Base-by-base conservation (phyloP, 768 basidiomycete species). In the Gymnopilus dilepis region DNA sequence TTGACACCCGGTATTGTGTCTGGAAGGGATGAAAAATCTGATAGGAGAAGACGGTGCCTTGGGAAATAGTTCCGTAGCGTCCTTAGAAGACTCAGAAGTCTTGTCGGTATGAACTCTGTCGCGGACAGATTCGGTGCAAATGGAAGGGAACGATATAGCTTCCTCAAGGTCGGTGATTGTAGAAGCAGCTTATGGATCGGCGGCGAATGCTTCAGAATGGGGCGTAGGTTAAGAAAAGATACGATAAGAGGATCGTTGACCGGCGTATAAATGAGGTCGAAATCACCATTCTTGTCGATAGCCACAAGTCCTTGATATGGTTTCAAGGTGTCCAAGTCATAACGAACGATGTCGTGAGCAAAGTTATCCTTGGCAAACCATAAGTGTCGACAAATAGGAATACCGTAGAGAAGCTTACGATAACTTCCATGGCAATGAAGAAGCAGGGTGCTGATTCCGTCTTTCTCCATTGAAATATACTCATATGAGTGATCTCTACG, bases 41-140 rank as follows among this genome's bases (percentile, higher is more conserved):
- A 91, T 50, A 99, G 84, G 50, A 99, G 85, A 30, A 99, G 84
- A n/a, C 95, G 89, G 75, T 99, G 97, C 4, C 89, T 86, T 6
- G 97, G 97, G 72, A 99, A 96, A 70, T 91, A 80, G 33, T 80
- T 82, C 57, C 95, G 86, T 9, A 99, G 84, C 6, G 89, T 86
- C 70, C 89, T 87, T 22, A 99, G 80, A 67, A 99, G 89, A 66
- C 85, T 86, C 22, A 97, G 81, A 42, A 96, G 84, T 54, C 95
- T 91, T 0, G 97, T 98, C 4, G 97, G 97, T 66, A 99, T 83
- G 74, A 90, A 99, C 74, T 99, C 97, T 1, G 93, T 90, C 9
- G 77, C 65, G 0, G 94, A 92, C 12, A 99, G 80, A 74, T 99
- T 99, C 8, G 96, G 88, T 0, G 94, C 89, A 72, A 99, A 93